Base-by-base conservation (phyloP, 768 basidiomycete species). In the Tylopilus plumbeoviolaceoides region DNA sequence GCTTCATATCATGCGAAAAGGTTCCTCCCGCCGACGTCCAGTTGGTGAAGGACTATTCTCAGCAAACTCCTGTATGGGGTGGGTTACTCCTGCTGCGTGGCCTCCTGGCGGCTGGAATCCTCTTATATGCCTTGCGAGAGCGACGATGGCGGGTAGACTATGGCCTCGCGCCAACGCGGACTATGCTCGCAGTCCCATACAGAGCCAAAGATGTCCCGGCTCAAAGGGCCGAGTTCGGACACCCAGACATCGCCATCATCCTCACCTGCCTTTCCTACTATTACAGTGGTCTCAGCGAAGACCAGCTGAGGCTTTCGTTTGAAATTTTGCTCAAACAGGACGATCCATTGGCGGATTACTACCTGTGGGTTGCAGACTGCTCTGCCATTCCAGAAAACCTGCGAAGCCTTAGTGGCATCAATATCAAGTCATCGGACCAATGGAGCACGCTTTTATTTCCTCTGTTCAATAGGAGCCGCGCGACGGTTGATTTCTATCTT, bases 101-200 rank as follows among this genome's bases (percentile, higher is more conserved):
- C 2, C 60, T 73, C 27, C n/a, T 81, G 30, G 73, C 66, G 0
- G 62, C 67, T 1, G 76, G 74, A 0, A 71, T 82, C 10, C 63
- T 82, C 2, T 35, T 63, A 2, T 73, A 73, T 44, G 62, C 63
- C 1, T 59, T 82, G 0, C 61, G 60, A 31, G 65, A 72, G n/a
- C 70, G 67, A 44, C 72, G 78, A 10, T 81, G 78, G 77, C 60
- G 79, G 30, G 80, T 81, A 0, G 75, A 81, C 42, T 82, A 78
- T 55, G 80, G 80, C 2, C 70, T 79, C 5, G 75, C 75, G 45
- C 58, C 58, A 2, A 55, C 43, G 7, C 72, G 80, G 4, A 72
- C 78, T 1, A 62, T 75, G 56, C 69, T 81, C 1, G 78, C 79
- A 1, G 78, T 81, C 0, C 80, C 80, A 0, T 81, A 78, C 49